Evolutionary conservation across 495 filamentous ascomycete genomes (phyloP).

Genomic region (Apodospora peruviana): DNA sequence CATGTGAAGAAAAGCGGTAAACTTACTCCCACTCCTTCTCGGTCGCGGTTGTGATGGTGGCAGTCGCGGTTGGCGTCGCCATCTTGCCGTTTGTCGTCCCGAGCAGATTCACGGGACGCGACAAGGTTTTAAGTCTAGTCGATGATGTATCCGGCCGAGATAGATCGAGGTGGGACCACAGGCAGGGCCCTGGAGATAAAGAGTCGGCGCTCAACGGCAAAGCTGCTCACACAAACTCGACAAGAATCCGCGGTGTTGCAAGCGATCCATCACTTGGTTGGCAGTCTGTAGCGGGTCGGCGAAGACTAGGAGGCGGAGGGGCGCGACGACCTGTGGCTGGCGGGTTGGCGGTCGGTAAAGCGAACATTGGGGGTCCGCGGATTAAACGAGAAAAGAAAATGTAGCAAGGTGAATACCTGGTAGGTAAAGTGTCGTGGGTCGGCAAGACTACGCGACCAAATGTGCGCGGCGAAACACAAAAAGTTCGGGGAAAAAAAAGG

Average conservation of each 20-base stretch:
- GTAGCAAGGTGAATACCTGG: background rate
- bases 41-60: background rate
- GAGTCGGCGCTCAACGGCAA: conserved; percentile 5
- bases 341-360: conserved; percentile 15
- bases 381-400: background rate
- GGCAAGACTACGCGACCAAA: conserved; percentile 1
- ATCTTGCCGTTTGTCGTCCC: background rate
- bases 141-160: too few species aligned
- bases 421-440: background rate
- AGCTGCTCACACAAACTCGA: conserved; percentile 20
- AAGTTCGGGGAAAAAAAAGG: conserved; percentile 7
- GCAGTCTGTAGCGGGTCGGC: conserved; percentile 10
- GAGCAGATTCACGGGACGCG: too few species aligned
- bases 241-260: conserved; percentile 12
- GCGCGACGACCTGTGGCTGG: conserved; percentile 22
- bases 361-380: conserved; percentile 22
- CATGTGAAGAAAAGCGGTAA: too few species aligned
- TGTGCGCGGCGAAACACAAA: conserved; percentile 3
- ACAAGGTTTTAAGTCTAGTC: too few species aligned
- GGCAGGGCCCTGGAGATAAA: too few species aligned
- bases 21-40: background rate
- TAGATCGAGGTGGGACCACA: too few species aligned
- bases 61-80: background rate
- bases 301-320: conserved; percentile 7
- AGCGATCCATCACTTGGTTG: conserved; percentile 27